phyloP scores from a whole-genome alignment of 257 asterid species.

The Nyctanthes arbortristis region DNA sequence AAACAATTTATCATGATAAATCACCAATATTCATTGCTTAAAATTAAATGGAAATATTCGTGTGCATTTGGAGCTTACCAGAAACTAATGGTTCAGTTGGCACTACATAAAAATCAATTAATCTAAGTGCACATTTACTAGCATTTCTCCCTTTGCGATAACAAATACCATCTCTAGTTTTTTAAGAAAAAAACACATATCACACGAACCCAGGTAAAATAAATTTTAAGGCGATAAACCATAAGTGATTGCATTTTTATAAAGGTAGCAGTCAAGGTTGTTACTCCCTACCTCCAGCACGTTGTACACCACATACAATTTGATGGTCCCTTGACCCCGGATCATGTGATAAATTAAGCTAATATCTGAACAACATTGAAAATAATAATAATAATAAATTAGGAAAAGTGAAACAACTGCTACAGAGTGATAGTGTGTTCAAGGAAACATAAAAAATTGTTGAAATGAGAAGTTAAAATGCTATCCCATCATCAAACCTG shows the following conservation, averaged over 20 bases:
- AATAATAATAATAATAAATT: conserved; percentile 17
- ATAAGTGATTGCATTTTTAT: conserved; percentile 6
- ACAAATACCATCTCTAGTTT: not conserved
- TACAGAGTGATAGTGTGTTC: not conserved
- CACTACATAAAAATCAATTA: not conserved
- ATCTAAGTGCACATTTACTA: not conserved
- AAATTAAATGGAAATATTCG: too few species aligned
- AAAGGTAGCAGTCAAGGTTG: not conserved
- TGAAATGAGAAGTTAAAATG: conserved; percentile 1
- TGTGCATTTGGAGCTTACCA: too few species aligned
- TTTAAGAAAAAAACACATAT: not conserved
- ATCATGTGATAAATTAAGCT: conserved; percentile 99
- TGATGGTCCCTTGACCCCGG: conserved; percentile 97
- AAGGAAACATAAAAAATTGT: conserved; percentile 1
- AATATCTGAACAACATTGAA: conserved; percentile 69
- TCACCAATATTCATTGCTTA: too few species aligned
- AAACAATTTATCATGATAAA: too few species aligned
- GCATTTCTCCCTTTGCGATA: not conserved
- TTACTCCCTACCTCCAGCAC: conserved; percentile 78
- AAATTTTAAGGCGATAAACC: not conserved
- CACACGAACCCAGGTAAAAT: not conserved
- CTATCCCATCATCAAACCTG: conserved; percentile 53
- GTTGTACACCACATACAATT: conserved; percentile 96
- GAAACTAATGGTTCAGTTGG: not conserved
- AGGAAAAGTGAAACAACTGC: not conserved